Evolutionary conservation across 2,329 filamentous ascomycete species (phyloP), one percentile per base, ranked within the genome.

Genomic region (Fusarium avenaceum): DNA sequence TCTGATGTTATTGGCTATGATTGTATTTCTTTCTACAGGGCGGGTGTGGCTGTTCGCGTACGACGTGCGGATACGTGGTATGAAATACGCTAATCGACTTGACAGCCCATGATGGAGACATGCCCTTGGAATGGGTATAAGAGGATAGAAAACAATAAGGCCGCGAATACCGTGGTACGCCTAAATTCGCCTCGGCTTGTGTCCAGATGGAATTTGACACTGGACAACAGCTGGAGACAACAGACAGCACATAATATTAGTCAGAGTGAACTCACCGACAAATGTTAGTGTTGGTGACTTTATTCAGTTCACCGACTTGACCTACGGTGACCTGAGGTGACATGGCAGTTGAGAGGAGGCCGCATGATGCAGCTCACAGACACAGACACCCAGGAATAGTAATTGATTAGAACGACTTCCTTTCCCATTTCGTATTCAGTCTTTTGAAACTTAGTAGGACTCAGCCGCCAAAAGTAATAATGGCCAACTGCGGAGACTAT

Each of bases 21-120:
- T 13, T 30, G 28, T 30, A 19, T 60, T 20, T 33, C n/a, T 39
- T 38, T 28, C 26, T 48, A 35, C 45, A 20, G 22, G 26, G 50
- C 49, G 65, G 60, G 65, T 65, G 65, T 69, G 65, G 65, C 59
- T 68, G 65, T 32, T 47, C 19, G 40, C 56, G 45, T 57, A 65
- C 56, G 40, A 50, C 56, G 33, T 38, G 19, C 17, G 9, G 26
- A 10, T 28, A 28, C 26, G 26, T 28, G 26, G 26, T 28, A 28
- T 35, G 14, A 8, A 35, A 35, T 15, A 61, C 59, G 49, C 54
- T 65, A 67, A 26, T 20, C 24, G 50, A 22, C 22, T 43, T 47
- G 46, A 59, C 52, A 63, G 46, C 33, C 38, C 28, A 32, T 38
- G 22, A 38, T 24, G 7, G 19, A 30, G n/a, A 20, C 22, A 32